Evolutionary conservation across 176 grass and related monocot species (phyloP).

Genomic region (Dactylis glomerata): DNA sequence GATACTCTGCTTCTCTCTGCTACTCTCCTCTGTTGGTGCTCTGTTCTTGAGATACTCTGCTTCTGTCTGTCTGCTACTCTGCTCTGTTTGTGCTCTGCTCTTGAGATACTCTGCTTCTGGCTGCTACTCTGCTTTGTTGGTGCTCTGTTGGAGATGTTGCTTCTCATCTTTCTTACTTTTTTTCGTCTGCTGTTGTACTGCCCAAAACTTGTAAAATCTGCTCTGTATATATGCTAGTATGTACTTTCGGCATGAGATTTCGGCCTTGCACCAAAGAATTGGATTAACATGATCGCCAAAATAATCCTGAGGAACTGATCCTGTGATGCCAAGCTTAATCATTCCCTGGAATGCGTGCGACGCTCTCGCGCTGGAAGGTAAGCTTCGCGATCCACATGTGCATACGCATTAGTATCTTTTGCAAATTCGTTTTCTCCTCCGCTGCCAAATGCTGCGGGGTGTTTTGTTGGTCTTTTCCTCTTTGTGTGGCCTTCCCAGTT

Average conservation of each 20-base stretch:
- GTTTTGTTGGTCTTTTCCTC: conserved; percentile 8
- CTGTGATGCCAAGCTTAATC: conserved; percentile 40
- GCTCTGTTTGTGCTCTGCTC: not conserved
- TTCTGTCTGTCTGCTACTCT: no score
- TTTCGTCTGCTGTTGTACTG: not conserved
- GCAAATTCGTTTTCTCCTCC: not conserved
- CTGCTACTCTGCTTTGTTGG: no score
- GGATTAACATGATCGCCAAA: conserved; percentile 25
- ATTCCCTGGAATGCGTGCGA: conserved; percentile 31
- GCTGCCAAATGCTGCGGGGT: not conserved
- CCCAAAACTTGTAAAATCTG: conserved; percentile 15
- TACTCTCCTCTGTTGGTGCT: not conserved
- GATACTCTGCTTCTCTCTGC: conserved; percentile 16
- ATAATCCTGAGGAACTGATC: conserved; percentile 46
- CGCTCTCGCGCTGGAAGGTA: conserved; percentile 40
- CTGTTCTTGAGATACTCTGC: not conserved
- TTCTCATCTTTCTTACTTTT: not conserved
- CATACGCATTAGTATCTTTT: conserved; percentile 6
- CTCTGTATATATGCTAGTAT: conserved; percentile 4
- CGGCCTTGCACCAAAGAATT: not conserved
- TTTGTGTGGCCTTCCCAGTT: not conserved
- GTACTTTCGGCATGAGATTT: conserved; percentile 2
- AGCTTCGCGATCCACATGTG: conserved; percentile 48
- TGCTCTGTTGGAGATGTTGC: not conserved
- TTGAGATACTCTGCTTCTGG: no score